Base-by-base conservation (phyloP, 2,329 filamentous ascomycete species). In the Grosmannia huntii region DNA sequence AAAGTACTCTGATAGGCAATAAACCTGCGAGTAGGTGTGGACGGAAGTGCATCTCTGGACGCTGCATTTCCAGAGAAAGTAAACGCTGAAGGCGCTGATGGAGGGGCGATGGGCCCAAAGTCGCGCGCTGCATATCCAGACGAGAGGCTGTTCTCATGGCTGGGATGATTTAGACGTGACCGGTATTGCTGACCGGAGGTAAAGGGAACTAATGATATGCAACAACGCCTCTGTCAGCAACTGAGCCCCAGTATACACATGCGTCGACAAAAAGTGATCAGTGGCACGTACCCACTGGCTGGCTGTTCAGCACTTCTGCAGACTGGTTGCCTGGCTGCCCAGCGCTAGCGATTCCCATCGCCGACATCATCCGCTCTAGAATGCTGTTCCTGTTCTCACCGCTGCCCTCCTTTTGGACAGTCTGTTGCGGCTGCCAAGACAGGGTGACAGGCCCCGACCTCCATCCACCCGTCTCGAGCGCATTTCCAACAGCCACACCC, bases 31-130 rank as follows among this genome's bases (percentile, higher is more conserved):
- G 49, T 14, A 28, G 25, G 25, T n/a, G 21, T n/a, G 11, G 28
- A n/a, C 9, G 51, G 31, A 38, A 21, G 44, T 4, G 9, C 21
- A 12, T 14, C 33, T 11, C 5, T 14, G 10, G 53, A 9, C 14
- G 38, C 16, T 19, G 23, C 19, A 23, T 44, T n/a, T 31, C 6
- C 23, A 12, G 21, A 36, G 2, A 38, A 12, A 36, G 23, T 12
- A 12, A 41, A 19, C 5, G 52, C 21, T 12, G 52, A 27, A 25
- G 52, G n/a, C 12, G 51, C 23, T 16, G 31, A 21, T 2, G 46
- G 53, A 11, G 57, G 53, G 27, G 41, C 57, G 41, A 58, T 58
- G 16, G 57, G 57, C 28, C 57, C 57, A 14, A 49, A 58, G 16
- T 54, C 51, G 44, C 11, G 28, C 7, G 48, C 9, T 36, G 11